A percentile compares a stretch with the other conserved stretches of the same genome.
Evolutionary conservation across 768 basidiomycete species (phyloP).

Genomic region (Suillus ampliporus): DNA sequence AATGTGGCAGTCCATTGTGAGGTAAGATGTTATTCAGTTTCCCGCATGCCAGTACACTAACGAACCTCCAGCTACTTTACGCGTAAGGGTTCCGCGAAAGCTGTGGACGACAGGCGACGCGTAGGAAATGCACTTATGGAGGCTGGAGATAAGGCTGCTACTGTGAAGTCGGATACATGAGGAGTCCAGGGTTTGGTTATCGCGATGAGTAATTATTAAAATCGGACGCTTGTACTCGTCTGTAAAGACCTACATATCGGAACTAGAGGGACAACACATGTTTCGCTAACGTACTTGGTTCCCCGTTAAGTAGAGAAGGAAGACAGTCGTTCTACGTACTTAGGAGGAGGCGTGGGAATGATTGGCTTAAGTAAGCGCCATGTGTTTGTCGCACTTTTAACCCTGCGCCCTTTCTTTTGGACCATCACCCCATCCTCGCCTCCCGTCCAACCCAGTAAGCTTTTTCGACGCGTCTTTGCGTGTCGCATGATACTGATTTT

Average conservation of each 20-base stretch:
- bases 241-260: conserved; percentile 3
- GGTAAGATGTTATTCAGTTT: conserved; percentile 39
- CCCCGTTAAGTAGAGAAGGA: too few relatives aligned
- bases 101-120: conserved; percentile 24
- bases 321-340: conserved; percentile 18
- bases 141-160: conserved; percentile 13
- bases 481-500: conserved; percentile 18
- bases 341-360: conserved; percentile 30
- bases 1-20: conserved; percentile 59
- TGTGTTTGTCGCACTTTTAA: conserved; percentile 46
- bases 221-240: background rate
- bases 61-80: conserved; percentile 49
- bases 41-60: conserved; percentile 2
- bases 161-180: background rate
- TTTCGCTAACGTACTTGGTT: background rate
- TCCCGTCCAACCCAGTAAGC: conserved; percentile 31
- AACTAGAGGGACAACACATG: background rate
- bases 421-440: conserved; percentile 34
- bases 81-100: conserved; percentile 48
- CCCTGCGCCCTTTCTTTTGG: conserved; percentile 41
- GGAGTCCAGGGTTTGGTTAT: background rate
- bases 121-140: conserved; percentile 1
- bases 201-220: conserved; percentile 3
- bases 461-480: conserved; percentile 36
- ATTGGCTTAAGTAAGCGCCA: conserved; percentile 36